Evolutionary conservation across 345 rosid species (phyloP).

Genomic region (Dimocarpus longan): DNA sequence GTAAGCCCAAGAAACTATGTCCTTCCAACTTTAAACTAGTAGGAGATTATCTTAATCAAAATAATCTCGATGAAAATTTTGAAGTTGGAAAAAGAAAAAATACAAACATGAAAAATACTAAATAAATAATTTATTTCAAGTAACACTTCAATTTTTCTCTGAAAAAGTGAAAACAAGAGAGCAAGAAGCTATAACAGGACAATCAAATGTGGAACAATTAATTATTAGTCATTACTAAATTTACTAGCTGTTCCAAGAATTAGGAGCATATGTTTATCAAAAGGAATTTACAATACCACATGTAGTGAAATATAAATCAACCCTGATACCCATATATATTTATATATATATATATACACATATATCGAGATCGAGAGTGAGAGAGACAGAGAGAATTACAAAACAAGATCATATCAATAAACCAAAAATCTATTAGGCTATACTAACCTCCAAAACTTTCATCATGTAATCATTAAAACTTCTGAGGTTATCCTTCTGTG

Average conservation of each 20-base stretch:
- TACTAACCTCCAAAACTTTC: conserved; percentile 88
- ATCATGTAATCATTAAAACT: conserved; percentile 96
- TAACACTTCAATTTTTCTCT: background rate
- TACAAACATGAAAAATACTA: background rate
- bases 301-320: background rate
- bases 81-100: background rate
- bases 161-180: background rate
- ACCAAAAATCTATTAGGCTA: background rate
- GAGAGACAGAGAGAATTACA: background rate
- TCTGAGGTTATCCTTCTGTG: conserved; percentile 89
- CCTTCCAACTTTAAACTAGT: background rate
- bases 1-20: background rate
- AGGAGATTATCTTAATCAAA: background rate
- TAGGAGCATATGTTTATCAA: background rate
- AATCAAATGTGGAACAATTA: background rate
- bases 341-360: too few relatives aligned
- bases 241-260: background rate
- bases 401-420: background rate
- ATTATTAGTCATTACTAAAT: background rate
- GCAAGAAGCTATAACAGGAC: background rate
- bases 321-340: background rate
- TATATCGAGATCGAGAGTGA: too few relatives aligned
- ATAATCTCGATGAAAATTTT: background rate
- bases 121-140: background rate
- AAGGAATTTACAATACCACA: conserved; percentile 1